Percentiles rank a stretch among this genome's conserved stretches.
Conservation (phyloP, 148 eudicot genomes). For the Simmondsia chinensis region DNA sequence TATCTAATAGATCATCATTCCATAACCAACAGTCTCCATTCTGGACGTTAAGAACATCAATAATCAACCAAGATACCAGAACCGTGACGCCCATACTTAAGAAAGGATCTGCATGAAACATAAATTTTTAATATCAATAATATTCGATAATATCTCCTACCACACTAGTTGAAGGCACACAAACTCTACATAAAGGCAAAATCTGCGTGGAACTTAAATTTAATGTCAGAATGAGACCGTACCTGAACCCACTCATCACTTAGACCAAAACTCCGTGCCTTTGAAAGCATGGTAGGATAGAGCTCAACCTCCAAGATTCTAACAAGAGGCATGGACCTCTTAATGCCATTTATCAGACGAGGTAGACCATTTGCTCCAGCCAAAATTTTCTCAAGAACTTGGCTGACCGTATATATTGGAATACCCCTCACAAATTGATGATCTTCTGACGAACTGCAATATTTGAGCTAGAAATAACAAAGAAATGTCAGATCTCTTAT, state of each 20-base stretch:
- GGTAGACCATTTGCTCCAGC: constrained; percentile 65
- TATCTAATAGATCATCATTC: constrained; percentile 1
- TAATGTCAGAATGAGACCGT: constrained; percentile 14
- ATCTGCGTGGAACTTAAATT: too few species aligned
- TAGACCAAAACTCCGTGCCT: constrained; percentile 91
- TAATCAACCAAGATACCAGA: too few species aligned
- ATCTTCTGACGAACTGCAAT: constrained; percentile 72
- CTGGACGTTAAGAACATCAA: too few species aligned
- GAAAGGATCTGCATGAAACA: too few species aligned
- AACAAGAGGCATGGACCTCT: constrained; percentile 82
- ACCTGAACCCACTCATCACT: constrained; percentile 87
- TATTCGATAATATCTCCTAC: too few species aligned
- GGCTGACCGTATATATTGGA: constrained; percentile 71
- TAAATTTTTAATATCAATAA: too few species aligned
- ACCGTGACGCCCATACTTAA: too few species aligned
- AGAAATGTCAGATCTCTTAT: constrained; percentile 21
- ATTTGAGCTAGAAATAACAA: constrained; percentile 51
- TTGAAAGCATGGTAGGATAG: constrained; percentile 84
- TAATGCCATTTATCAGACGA: constrained; percentile 79
- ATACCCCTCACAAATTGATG: constrained; percentile 95
- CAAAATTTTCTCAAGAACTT: constrained; percentile 72
- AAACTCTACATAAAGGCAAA: too few species aligned
- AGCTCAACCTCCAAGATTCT: constrained; percentile 90
- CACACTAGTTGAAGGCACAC: neutral
- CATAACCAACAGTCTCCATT: too few species aligned